These are phyloP conservation scores for Mortierella sp. DNA, from an alignment of 371 early-diverging fungal species.

Conservation along the genomic window DNA sequence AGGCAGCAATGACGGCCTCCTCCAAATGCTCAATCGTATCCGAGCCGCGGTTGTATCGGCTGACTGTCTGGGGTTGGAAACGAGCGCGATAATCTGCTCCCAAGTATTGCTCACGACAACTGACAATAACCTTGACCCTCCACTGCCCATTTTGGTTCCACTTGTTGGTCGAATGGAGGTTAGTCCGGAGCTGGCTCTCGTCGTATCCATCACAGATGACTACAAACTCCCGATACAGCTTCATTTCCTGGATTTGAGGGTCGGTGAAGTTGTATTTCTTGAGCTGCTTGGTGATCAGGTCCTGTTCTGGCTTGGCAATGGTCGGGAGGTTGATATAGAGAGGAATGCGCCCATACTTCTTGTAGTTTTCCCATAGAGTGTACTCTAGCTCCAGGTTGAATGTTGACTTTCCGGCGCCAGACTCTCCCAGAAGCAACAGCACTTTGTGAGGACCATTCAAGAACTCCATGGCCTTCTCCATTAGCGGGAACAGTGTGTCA, in stretches of 20 bases:
- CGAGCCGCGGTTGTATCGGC: not conserved
- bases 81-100: not conserved
- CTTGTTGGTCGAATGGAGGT: constrained; percentile 1
- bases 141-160: constrained; percentile 10
- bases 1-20: not conserved
- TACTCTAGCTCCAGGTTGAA: constrained; percentile 9
- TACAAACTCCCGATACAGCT: constrained; percentile 16
- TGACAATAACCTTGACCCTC: constrained; percentile 19
- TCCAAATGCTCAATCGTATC: not conserved
- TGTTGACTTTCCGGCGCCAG: constrained; percentile 28
- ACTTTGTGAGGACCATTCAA: constrained; percentile 6
- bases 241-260: constrained; percentile 10
- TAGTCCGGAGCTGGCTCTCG: constrained; percentile 13
- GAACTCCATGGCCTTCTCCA: constrained; percentile 7
- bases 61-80: not conserved
- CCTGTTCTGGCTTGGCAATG: not conserved
- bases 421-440: constrained; percentile 25
- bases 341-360: constrained; percentile 12
- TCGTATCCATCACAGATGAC: constrained; percentile 28
- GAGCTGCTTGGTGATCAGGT: constrained; percentile 12
- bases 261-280: constrained; percentile 3
- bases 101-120: constrained; percentile 6
- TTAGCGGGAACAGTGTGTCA: not conserved
- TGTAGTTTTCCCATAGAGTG: constrained; percentile 12
- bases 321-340: constrained; percentile 15